A percentile compares a stretch with the other conserved stretches of the same genome.
Conservation (phyloP, 495 filamentous ascomycete genomes). For the Astrocystis sublimbata region DNA sequence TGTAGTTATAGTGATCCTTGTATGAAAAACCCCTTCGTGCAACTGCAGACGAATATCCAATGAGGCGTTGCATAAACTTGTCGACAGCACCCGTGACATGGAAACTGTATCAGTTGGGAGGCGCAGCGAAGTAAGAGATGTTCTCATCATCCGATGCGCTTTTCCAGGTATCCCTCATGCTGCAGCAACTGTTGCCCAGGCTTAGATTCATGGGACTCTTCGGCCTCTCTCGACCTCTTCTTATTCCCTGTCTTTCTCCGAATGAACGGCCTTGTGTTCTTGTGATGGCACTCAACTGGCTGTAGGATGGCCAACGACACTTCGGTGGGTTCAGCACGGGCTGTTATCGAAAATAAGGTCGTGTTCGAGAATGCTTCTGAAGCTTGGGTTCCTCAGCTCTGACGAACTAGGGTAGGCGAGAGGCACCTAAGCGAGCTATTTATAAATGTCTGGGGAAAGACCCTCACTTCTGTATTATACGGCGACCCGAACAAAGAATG, state of each 20-base stretch:
- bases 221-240: background rate
- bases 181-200: background rate
- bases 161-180: constrained; percentile 5
- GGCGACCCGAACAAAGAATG: constrained; percentile 10
- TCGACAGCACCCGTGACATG: background rate
- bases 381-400: constrained; percentile 2
- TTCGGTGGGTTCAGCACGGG: constrained; percentile 2
- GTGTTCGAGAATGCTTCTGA: background rate
- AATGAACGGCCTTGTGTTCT: background rate
- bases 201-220: background rate
- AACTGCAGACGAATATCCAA: too few relatives aligned
- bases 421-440: constrained; percentile 17
- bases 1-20: background rate
- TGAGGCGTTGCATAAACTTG: background rate
- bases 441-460: constrained; percentile 4
- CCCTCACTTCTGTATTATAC: background rate
- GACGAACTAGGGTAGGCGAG: constrained; percentile 9
- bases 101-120: background rate
- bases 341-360: background rate
- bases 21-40: too few relatives aligned
- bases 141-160: background rate
- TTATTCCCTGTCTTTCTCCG: background rate
- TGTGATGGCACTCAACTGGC: background rate
- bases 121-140: background rate
- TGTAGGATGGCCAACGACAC: background rate